phyloP scores from a whole-genome alignment of 345 rosid species.

The Rhizophora mangle region DNA sequence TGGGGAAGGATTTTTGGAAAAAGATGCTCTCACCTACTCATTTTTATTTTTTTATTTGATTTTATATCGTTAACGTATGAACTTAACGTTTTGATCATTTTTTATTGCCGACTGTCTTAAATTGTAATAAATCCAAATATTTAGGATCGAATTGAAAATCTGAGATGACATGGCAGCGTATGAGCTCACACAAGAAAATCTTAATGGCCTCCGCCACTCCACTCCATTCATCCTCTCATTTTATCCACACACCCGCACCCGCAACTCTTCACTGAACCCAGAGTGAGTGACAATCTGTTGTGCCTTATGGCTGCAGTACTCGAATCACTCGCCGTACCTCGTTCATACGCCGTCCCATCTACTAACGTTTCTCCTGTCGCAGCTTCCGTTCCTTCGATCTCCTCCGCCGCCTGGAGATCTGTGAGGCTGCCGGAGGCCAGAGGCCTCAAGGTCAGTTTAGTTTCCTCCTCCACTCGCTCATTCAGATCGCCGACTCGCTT shows the following conservation, averaged over 20 bases:
- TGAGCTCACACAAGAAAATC: background rate
- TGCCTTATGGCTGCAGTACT: constrained; percentile 39
- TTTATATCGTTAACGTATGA: too few species aligned
- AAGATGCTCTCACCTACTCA: too few species aligned
- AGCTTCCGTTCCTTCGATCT: constrained; percentile 13
- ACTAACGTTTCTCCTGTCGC: background rate
- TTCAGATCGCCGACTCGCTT: constrained; percentile 12
- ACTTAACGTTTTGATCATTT: too few species aligned
- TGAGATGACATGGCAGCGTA: too few species aligned
- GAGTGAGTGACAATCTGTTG: background rate
- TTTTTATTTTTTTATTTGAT: too few species aligned
- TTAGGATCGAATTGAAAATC: too few species aligned
- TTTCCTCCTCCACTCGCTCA: constrained; percentile 9
- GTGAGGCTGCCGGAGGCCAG: constrained; percentile 23
- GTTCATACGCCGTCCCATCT: constrained; percentile 8
- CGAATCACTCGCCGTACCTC: constrained; percentile 27
- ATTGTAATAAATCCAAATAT: too few species aligned
- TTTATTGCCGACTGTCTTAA: too few species aligned
- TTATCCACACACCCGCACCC: background rate
- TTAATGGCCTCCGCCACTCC: background rate
- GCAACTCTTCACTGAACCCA: background rate
- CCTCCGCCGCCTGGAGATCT: constrained; percentile 13
- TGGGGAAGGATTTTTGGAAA: too few species aligned
- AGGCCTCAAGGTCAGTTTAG: constrained; percentile 35
- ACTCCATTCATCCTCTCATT: background rate